Evolutionary conservation across 129 eudicot genomes (phyloP).

Genomic region (Deinandra increscens): DNA sequence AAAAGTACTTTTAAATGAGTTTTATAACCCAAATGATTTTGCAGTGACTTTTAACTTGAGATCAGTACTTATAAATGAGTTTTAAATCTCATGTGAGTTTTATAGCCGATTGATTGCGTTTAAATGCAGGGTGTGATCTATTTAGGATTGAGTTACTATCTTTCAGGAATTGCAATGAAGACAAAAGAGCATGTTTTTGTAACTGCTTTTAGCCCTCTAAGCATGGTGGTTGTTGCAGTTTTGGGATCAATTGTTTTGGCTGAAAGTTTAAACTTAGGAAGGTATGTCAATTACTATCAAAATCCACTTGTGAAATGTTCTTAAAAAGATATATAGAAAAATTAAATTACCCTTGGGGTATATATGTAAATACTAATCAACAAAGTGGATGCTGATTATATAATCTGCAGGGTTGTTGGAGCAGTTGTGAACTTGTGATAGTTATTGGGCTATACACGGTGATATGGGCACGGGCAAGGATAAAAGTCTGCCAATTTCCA

Average conservation of each 20-base stretch:
- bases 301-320: background rate
- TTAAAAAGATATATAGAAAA: background rate
- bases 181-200: conserved; percentile 85
- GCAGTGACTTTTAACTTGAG: too few species aligned
- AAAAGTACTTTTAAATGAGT: too few species aligned
- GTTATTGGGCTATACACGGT: conserved; percentile 57
- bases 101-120: too few species aligned
- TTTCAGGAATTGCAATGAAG: conserved; percentile 71
- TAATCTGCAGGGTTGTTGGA: conserved; percentile 57
- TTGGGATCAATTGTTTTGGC: conserved; percentile 58
- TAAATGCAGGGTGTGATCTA: conserved; percentile 67
- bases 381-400: conserved; percentile 6
- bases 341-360: background rate
- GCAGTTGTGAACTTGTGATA: conserved; percentile 45
- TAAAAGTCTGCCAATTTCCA: conserved; percentile 19
- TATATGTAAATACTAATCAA: conserved; percentile 9
- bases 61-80: too few species aligned
- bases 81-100: too few species aligned
- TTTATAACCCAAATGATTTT: too few species aligned
- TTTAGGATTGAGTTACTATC: conserved; percentile 75
- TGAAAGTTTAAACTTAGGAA: conserved; percentile 71
- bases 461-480: conserved; percentile 73
- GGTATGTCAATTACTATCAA: conserved; percentile 59
- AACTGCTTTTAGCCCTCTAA: conserved; percentile 74
- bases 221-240: conserved; percentile 79